Conservation (phyloP, 1,139 yeast species). For the Saccharomycopsis crataegensis region DNA sequence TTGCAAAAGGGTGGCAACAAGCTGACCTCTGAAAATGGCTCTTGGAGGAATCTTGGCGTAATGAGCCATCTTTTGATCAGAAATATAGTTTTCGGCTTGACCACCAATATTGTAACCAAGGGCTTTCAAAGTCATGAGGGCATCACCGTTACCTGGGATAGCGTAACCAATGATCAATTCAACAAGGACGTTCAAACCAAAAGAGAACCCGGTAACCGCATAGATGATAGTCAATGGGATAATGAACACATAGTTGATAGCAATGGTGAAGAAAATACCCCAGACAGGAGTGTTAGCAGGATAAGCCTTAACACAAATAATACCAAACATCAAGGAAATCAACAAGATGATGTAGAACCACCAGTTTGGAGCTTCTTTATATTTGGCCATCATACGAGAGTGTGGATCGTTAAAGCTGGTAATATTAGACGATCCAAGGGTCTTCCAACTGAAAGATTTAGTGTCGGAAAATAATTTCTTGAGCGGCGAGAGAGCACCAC, state of each 20-base stretch:
- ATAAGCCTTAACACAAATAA: constrained; percentile 34
- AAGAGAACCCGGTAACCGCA: constrained; percentile 43
- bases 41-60: constrained; percentile 55
- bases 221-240: constrained; percentile 49
- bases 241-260: constrained; percentile 41
- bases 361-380: constrained; percentile 61
- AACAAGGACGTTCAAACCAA: constrained; percentile 43
- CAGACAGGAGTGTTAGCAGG: constrained; percentile 45
- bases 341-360: constrained; percentile 47
- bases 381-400: constrained; percentile 50
- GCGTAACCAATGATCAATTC: constrained; percentile 61
- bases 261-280: constrained; percentile 47
- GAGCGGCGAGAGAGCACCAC: constrained; percentile 22
- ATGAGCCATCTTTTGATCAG: constrained; percentile 54
- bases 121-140: constrained; percentile 51
- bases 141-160: constrained; percentile 54
- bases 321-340: constrained; percentile 36
- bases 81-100: constrained; percentile 52
- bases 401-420: constrained; percentile 44
- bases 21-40: constrained; percentile 52
- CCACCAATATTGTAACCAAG: constrained; percentile 52
- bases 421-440: neutral
- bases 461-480: too few relatives aligned
- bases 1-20: constrained; percentile 37
- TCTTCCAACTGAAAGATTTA: too few relatives aligned